phyloP scores from a whole-genome alignment of 108 stramenopile species.

The Pseudonitzschia multiseries region DNA sequence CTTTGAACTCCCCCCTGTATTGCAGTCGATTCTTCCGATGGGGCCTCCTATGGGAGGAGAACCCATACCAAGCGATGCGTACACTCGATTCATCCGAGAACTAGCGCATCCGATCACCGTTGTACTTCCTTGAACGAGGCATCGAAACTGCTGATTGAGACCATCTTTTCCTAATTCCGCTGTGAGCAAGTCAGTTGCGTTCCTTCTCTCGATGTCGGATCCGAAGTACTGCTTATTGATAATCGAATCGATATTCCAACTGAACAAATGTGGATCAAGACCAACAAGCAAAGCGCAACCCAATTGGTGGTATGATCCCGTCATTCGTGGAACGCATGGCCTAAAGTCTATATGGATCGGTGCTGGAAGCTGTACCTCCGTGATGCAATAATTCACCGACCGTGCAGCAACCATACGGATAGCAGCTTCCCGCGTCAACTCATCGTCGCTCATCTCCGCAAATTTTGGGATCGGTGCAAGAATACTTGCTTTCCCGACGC shows the following conservation, averaged over 20 bases:
- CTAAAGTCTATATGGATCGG: constrained; percentile 26
- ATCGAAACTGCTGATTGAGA: constrained; percentile 59
- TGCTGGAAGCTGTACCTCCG: constrained; percentile 25
- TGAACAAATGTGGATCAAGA: constrained; percentile 56
- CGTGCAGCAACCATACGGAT: constrained; percentile 34
- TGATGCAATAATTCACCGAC: constrained; percentile 27
- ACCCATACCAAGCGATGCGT: constrained; percentile 36
- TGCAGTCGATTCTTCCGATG: constrained; percentile 70
- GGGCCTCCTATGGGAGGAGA: constrained; percentile 59
- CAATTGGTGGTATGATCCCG: constrained; percentile 21
- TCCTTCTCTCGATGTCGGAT: constrained; percentile 24
- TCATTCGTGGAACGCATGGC: constrained; percentile 31
- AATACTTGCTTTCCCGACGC: constrained; percentile 44
- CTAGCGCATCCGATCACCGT: constrained; percentile 69
- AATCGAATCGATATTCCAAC: constrained; percentile 59
- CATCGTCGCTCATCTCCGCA: constrained; percentile 45
- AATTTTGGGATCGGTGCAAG: constrained; percentile 50
- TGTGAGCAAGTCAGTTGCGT: constrained; percentile 30
- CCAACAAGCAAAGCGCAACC: constrained; percentile 68
- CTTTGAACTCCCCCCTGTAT: constrained; percentile 66
- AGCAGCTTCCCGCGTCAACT: constrained; percentile 33
- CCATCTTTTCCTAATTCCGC: constrained; percentile 53
- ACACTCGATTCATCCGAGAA: constrained; percentile 35
- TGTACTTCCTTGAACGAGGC: constrained; percentile 56
- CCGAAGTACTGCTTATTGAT: constrained; percentile 36